Evolutionary conservation across 352 stramenopile species (phyloP).

Genomic region (Stramenopiles sp.): DNA sequence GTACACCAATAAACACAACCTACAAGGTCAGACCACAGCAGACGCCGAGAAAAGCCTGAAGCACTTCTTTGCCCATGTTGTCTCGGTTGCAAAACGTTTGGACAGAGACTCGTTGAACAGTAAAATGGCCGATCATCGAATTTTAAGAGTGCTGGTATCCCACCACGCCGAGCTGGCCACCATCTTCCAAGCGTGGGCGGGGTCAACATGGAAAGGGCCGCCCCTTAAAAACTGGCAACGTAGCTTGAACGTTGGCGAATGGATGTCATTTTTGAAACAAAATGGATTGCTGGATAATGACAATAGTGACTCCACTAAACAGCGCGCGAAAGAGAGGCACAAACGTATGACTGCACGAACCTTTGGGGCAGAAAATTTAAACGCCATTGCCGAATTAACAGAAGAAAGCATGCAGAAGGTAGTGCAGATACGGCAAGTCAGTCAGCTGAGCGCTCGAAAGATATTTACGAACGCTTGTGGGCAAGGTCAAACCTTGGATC

Average conservation of each 20-base stretch:
- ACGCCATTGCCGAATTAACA: neutral
- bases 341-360: neutral
- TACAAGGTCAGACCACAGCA: no score
- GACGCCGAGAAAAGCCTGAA: no score
- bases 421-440: neutral
- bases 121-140: no score
- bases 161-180: no score
- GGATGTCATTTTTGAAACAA: slow-evolving; percentile 1
- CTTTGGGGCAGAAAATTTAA: neutral
- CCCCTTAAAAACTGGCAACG: neutral
- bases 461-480: neutral
- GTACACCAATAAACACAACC: no score
- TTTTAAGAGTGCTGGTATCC: no score
- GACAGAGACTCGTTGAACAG: no score
- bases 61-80: no score
- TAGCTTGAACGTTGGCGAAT: neutral
- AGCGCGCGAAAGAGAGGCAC: neutral
- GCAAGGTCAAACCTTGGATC: neutral
- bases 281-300: neutral
- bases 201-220: no score
- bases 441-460: neutral
- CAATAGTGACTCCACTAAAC: neutral
- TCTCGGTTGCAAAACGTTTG: no score
- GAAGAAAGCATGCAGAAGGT: neutral
- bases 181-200: no score